These are phyloP conservation scores for Senecio squalidus DNA, from an alignment of 140 eudicot species.

Conservation along the genomic window DNA sequence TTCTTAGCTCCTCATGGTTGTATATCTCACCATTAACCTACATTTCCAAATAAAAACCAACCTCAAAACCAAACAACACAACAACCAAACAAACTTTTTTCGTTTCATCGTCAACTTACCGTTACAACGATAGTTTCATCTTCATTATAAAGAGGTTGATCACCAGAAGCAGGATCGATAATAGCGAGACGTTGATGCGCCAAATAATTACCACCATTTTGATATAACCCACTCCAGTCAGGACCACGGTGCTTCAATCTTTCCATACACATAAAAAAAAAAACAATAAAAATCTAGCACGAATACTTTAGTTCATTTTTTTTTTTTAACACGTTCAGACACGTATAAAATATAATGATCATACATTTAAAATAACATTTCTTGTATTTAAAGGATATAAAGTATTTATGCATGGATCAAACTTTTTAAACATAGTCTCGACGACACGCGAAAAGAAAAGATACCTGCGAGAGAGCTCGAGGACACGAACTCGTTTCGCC, in stretches of 20 bases:
- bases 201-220: conserved; percentile 14
- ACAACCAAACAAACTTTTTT: too few species aligned
- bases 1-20: conserved; percentile 63
- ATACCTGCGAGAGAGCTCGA: conserved; percentile 98
- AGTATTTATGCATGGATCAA: too few species aligned
- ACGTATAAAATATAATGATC: too few species aligned
- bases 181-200: conserved; percentile 50
- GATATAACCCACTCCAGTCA: conserved; percentile 23
- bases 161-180: conserved; percentile 59
- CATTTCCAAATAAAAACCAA: not conserved
- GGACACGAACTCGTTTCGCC: conserved; percentile 93
- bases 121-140: conserved; percentile 40
- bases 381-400: too few species aligned
- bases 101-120: too few species aligned
- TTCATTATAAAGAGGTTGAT: conserved; percentile 48
- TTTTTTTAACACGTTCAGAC: too few species aligned
- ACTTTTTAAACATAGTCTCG: too few species aligned
- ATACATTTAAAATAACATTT: too few species aligned
- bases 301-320: too few species aligned
- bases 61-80: not conserved
- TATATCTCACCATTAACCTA: conserved; percentile 87
- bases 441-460: too few species aligned
- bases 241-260: conserved; percentile 31
- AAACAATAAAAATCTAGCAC: too few species aligned
- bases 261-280: not conserved